phyloP scores from a whole-genome alignment of 331 rosid genomes.

The Malus hybrid region DNA sequence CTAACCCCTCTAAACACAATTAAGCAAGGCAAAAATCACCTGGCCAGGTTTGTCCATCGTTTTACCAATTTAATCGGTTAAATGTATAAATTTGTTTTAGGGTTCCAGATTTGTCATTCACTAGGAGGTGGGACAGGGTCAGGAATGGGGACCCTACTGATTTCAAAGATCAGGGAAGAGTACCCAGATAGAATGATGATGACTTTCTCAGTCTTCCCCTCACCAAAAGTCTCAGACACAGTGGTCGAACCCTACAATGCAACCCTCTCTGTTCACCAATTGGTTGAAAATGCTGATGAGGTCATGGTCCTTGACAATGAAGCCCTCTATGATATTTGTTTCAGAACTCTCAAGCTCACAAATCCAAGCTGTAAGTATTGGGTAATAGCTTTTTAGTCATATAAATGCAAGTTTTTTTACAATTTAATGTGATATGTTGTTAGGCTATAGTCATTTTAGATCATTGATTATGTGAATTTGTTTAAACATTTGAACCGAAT shows the following conservation, averaged over 20 bases:
- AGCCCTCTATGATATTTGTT: conserved; percentile 87
- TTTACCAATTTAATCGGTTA: too few relatives aligned
- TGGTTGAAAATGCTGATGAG: conserved; percentile 85
- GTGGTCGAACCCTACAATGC: conserved; percentile 94
- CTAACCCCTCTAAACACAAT: neutral
- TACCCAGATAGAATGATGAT: conserved; percentile 91
- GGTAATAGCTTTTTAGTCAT: conserved; percentile 13
- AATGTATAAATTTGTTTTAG: conserved; percentile 22
- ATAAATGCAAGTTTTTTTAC: neutral
- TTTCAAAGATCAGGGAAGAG: conserved; percentile 92
- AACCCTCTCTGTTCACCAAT: conserved; percentile 85
- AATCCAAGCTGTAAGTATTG: conserved; percentile 62
- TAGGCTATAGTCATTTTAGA: neutral
- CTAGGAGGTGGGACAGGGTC: conserved; percentile 92
- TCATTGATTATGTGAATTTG: neutral
- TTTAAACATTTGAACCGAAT: neutral
- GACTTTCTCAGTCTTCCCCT: conserved; percentile 85
- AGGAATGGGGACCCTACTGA: conserved; percentile 81
- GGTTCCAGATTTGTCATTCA: conserved; percentile 83
- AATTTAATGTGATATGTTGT: neutral
- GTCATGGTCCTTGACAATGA: conserved; percentile 87
- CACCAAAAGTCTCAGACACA: conserved; percentile 83
- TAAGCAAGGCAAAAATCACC: too few relatives aligned
- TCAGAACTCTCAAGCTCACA: conserved; percentile 88
- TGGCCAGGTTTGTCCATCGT: too few relatives aligned